Evolutionary conservation across 2,329 filamentous ascomycete species (phyloP), one percentile per base, ranked within the genome.

Genomic region (Dactylonectria macrodidyma): DNA sequence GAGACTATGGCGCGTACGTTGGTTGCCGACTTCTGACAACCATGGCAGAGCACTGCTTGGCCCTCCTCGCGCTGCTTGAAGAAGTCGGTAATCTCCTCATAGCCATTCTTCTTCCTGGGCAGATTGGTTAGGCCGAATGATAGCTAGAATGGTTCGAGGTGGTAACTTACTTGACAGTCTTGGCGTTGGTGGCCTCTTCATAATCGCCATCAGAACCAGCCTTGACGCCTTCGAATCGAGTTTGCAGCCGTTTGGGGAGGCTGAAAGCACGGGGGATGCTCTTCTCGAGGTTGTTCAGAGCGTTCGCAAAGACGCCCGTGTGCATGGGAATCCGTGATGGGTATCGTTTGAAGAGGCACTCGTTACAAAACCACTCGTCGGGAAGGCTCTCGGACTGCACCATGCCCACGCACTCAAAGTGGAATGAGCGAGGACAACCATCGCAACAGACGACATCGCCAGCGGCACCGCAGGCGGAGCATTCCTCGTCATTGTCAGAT

Each of bases 381-480:
- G 91, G 91, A 66, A 92, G 85, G 61, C 87, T 85, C 57, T 89
- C 87, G 62, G 90, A 87, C 73, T 94, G 85, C 46, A 94, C 92
- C 69, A 95, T 95, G 80, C 97, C 92, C 73, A 96, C 90, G 80
- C 96, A 98, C 67, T 89, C 87, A 79, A 96, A 94, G 81, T 98
- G 96, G 82, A 97, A 98, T 6, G 95, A 94, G 73, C 94, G 90
- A 68, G 92, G 89, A 83, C 96, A 99, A 70, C 93, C 93, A 83
- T 98, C 96, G 81, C 96, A 99, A 83, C 95, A 98, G 72, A 98
- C 88, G 70, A 99, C 88, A 74, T 94, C 90, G 65, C 95, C 95
- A 73, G 90, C 92, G 71, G 92, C 93, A 76, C 92, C 90, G 83
- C 96, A 99, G 52, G 94, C 90, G 69, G 92, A 92, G 84, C 95